phyloP scores from a whole-genome alignment of 148 eudicot species.

The Silene latifolia region DNA sequence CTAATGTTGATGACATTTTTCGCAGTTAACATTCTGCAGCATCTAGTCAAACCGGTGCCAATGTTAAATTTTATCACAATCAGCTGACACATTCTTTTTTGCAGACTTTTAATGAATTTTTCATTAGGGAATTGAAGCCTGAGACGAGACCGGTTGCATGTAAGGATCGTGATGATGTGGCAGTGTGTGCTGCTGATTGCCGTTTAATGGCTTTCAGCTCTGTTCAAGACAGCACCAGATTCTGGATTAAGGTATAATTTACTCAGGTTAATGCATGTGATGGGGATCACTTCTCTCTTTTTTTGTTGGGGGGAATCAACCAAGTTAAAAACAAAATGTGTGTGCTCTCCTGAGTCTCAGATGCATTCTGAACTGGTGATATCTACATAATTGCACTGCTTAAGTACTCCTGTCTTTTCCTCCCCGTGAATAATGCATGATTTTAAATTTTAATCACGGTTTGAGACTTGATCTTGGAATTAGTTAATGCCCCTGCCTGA shows the following conservation, averaged over 20 bases:
- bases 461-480: too few relatives aligned
- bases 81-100: conserved; percentile 23
- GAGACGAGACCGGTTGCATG: conserved; percentile 76
- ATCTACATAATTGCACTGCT: not conserved
- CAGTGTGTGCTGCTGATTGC: conserved; percentile 93
- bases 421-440: not conserved
- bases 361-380: not conserved
- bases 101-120: conserved; percentile 98
- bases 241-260: conserved; percentile 82
- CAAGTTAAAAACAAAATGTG: not conserved
- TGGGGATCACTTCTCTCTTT: not conserved
- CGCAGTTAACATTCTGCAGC: not conserved
- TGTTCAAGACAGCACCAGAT: conserved; percentile 64
- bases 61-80: not conserved
- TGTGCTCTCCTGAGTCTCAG: not conserved
- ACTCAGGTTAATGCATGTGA: not conserved
- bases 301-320: too few relatives aligned
- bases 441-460: too few relatives aligned
- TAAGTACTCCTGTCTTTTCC: not conserved
- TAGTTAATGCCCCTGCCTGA: too few relatives aligned
- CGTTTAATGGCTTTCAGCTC: conserved; percentile 74
- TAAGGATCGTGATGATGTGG: conserved; percentile 64
- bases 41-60: not conserved
- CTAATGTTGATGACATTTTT: not conserved
- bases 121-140: conserved; percentile 82